Base-by-base conservation (phyloP, 495 filamentous ascomycete genomes). In the Trichoderma parareesei region DNA sequence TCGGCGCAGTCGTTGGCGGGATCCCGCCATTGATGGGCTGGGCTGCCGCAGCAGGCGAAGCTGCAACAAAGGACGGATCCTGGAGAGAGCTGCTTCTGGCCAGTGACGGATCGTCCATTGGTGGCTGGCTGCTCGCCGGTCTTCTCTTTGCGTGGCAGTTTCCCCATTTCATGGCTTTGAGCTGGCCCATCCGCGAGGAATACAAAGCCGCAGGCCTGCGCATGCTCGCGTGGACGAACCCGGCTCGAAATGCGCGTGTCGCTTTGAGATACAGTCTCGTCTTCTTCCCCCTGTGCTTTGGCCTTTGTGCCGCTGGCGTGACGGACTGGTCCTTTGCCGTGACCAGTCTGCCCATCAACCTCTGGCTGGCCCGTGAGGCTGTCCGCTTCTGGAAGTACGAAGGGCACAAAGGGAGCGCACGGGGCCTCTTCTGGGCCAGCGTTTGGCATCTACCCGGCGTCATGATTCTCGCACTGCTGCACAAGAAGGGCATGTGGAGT, bases 11-110 rank as follows among this genome's bases (percentile, higher is more conserved):
- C 2, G 91, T 98, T 0, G 94, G 94, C 60, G 92, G 88, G 1
- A 97, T 98, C 55, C 94, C 94, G 0, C 94, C 94, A 5, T 72
- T 98, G 60, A 98, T 98, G 94, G 94, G 94, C 70, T 98, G 94
- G 94, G 88, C 93, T 14, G 94, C 94, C 0, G 94, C 93, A 2
- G 90, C 90, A 0, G 92, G 92, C 55, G 90, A 96, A 75, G 88
- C 83, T 53, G 91, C 92, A n/a, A 88, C 87, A 0, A 86, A 85
- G 2, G 78, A 80, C 62, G 87, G 83, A 65, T 83, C 81, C 13
- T 93, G 90, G 88, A 80, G 83, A 33, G 92, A 97, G 65, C 85
- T 97, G 40, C 82, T 98, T 0, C 71, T 82, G 20, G 75, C 78
- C 0, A 55, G 66, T 7, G 77, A 81, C 65, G 75, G 74, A 33